phyloP scores from a whole-genome alignment of 1,284 basidiomycete genomes.

The Cutaneotrichosporon curvatum region DNA sequence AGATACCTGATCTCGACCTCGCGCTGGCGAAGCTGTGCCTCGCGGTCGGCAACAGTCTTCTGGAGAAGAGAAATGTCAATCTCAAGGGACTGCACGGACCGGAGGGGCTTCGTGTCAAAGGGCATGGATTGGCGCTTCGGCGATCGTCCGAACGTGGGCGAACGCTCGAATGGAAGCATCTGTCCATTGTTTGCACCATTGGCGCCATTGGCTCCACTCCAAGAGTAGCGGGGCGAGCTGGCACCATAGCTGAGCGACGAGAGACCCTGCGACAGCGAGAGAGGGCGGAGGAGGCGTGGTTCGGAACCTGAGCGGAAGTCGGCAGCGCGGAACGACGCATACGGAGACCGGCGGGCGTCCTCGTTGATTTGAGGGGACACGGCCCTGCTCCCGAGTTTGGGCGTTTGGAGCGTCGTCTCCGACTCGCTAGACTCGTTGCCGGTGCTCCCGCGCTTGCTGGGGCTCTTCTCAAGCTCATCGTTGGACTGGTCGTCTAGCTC shows the following conservation, averaged over 20 bases:
- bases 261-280: slow-evolving; percentile 91
- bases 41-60: slow-evolving; percentile 74
- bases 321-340: slow-evolving; percentile 44
- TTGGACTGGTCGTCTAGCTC: slow-evolving; percentile 6
- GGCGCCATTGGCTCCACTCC: slow-evolving; percentile 14
- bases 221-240: slow-evolving; percentile 37
- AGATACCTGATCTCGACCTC: slow-evolving; percentile 75
- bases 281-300: slow-evolving; percentile 36
- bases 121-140: slow-evolving; percentile 28
- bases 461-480: not conserved
- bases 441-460: slow-evolving; percentile 14
- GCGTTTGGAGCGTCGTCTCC: slow-evolving; percentile 15
- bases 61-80: slow-evolving; percentile 87
- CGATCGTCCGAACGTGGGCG: slow-evolving; percentile 24
- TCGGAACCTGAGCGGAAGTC: slow-evolving; percentile 13
- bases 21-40: slow-evolving; percentile 66
- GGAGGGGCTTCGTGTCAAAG: slow-evolving; percentile 37
- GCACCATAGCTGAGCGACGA: slow-evolving; percentile 67
- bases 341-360: slow-evolving; percentile 81
- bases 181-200: slow-evolving; percentile 8
- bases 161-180: slow-evolving; percentile 17
- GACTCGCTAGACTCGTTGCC: slow-evolving; percentile 22
- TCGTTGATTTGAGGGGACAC: slow-evolving; percentile 23
- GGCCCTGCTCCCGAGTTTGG: slow-evolving; percentile 13
- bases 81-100: slow-evolving; percentile 75